Evolutionary conservation across 2,329 filamentous ascomycete species (phyloP).

Genomic region (Fusarium sp.): DNA sequence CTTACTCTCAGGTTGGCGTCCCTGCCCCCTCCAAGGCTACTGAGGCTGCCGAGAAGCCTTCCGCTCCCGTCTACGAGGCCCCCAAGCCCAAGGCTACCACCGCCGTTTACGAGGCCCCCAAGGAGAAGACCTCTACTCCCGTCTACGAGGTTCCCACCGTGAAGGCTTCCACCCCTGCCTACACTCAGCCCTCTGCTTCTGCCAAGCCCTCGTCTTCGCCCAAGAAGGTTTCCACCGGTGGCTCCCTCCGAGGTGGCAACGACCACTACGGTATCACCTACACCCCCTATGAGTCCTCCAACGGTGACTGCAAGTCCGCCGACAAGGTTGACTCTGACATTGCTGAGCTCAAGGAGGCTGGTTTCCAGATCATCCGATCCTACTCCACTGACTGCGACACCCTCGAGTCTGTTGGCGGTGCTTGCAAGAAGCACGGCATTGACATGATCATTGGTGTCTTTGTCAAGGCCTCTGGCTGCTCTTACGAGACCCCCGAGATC

Average conservation of each 20-base stretch:
- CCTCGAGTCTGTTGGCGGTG: slow-evolving; percentile 75
- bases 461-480: slow-evolving; percentile 71
- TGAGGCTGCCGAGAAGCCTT: slow-evolving; percentile 28
- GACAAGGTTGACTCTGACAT: slow-evolving; percentile 68
- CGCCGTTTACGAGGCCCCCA: slow-evolving; percentile 34
- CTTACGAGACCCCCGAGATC: slow-evolving; percentile 66
- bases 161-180: slow-evolving; percentile 11
- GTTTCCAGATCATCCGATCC: slow-evolving; percentile 76
- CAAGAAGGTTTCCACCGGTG: slow-evolving; percentile 38
- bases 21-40: slow-evolving; percentile 42
- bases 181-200: slow-evolving; percentile 38
- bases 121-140: slow-evolving; percentile 31
- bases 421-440: slow-evolving; percentile 70
- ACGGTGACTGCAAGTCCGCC: slow-evolving; percentile 70
- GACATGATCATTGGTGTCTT: slow-evolving; percentile 89
- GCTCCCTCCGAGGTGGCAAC: slow-evolving; percentile 52
- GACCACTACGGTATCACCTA: slow-evolving; percentile 79
- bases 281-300: slow-evolving; percentile 70
- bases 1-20: slow-evolving; percentile 60
- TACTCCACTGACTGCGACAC: slow-evolving; percentile 93
- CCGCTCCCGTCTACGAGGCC: slow-evolving; percentile 15
- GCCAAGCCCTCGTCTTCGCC: slow-evolving; percentile 37
- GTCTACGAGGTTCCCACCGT: slow-evolving; percentile 25
- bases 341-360: slow-evolving; percentile 65
- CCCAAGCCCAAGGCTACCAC: slow-evolving; percentile 18